Evolutionary conservation across 2,329 filamentous ascomycete genomes (phyloP).

Genomic region (Epichloe glyceriae): DNA sequence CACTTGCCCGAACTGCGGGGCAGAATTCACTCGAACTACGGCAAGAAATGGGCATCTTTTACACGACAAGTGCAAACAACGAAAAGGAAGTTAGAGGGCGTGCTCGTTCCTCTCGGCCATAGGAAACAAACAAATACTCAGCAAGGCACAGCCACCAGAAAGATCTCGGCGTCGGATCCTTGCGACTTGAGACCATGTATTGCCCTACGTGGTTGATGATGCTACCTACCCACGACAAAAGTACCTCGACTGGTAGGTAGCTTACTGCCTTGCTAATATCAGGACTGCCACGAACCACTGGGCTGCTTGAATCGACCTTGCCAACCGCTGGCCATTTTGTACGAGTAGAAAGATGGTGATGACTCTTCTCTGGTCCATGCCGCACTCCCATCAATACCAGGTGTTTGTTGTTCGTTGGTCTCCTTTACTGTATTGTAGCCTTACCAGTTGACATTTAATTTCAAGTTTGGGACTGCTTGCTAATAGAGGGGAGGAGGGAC

Average conservation of each 20-base stretch:
- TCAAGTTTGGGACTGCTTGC: too few relatives aligned
- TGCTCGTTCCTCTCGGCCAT: not conserved
- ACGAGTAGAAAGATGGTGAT: not conserved
- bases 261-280: not conserved
- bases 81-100: constrained; percentile 10
- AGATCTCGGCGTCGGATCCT: not conserved
- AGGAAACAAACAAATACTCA: not conserved
- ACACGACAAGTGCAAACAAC: constrained; percentile 85
- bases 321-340: not conserved
- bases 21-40: constrained; percentile 80
- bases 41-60: constrained; percentile 75
- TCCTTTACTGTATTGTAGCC: too few relatives aligned
- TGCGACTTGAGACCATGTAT: not conserved
- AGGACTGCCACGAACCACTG: not conserved
- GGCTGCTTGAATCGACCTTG: not conserved
- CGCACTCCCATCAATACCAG: not conserved
- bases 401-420: too few relatives aligned
- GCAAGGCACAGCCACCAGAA: not conserved
- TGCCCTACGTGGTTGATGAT: not conserved
- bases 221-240: not conserved
- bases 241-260: not conserved
- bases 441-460: too few relatives aligned
- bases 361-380: not conserved
- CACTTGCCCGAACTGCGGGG: constrained; percentile 79
- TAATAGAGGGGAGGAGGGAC: too few relatives aligned